Evolutionary conservation across 2,329 filamentous ascomycete genomes (phyloP).

Genomic region (Onygenales sp.): DNA sequence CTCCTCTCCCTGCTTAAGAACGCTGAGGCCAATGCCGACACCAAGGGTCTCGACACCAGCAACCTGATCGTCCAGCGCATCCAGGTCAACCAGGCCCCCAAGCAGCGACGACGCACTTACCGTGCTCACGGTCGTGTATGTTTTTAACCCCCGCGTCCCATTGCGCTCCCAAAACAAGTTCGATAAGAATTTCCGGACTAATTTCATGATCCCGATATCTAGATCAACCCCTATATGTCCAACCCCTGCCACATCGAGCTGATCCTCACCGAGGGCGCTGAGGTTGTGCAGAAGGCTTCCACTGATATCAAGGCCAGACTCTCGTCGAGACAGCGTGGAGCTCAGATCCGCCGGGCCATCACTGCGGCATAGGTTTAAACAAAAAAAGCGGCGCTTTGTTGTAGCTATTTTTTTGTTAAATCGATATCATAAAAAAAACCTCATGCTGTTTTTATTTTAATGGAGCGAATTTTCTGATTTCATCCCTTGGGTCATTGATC

Average conservation of each 20-base stretch:
- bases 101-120: slow-evolving; percentile 98
- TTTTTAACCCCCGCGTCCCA: slow-evolving; percentile 23
- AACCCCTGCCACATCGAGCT: slow-evolving; percentile 99
- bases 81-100: slow-evolving; percentile 99
- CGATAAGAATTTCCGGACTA: too few relatives aligned
- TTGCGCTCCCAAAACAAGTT: neutral
- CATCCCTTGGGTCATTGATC: neutral
- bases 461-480: slow-evolving; percentile 2
- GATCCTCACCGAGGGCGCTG: slow-evolving; percentile 95
- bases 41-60: slow-evolving; percentile 93
- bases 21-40: slow-evolving; percentile 92
- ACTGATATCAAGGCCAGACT: slow-evolving; percentile 61
- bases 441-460: slow-evolving; percentile 2
- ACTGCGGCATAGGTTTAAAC: slow-evolving; percentile 37
- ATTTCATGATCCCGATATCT: slow-evolving; percentile 19
- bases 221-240: slow-evolving; percentile 99
- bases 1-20: slow-evolving; percentile 95
- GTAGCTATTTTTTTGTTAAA: slow-evolving; percentile 1
- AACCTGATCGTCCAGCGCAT: slow-evolving; percentile 99
- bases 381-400: slow-evolving; percentile 1
- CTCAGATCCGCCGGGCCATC: slow-evolving; percentile 52
- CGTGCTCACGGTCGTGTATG: slow-evolving; percentile 99
- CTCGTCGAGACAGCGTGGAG: slow-evolving; percentile 84
- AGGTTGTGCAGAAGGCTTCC: slow-evolving; percentile 86
- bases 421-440: neutral